These are phyloP conservation scores for Flaveria brownii DNA, from an alignment of 129 eudicot genomes.

Conservation along the genomic window DNA sequence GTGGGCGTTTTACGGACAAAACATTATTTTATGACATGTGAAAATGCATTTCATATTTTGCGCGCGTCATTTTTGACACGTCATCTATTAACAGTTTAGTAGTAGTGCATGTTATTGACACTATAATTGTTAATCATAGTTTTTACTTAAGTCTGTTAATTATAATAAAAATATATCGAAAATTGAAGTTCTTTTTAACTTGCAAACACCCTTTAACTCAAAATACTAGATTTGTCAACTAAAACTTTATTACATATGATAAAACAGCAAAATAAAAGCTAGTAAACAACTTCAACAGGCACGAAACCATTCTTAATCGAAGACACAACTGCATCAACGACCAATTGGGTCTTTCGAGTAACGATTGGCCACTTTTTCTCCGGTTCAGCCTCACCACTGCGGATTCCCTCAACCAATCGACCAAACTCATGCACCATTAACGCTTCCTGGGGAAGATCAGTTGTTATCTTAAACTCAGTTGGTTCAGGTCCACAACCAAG, in stretches of 20 bases:
- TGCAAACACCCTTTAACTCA: background rate
- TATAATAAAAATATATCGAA: too few relatives aligned
- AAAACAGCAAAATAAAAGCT: background rate
- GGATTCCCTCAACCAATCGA: constrained; percentile 43
- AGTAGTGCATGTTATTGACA: too few relatives aligned
- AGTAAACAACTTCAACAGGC: constrained; percentile 53
- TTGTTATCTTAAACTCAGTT: constrained; percentile 35
- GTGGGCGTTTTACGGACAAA: too few relatives aligned
- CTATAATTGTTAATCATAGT: too few relatives aligned
- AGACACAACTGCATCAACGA: constrained; percentile 58
- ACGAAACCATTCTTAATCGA: constrained; percentile 53
- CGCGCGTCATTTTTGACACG: too few relatives aligned
- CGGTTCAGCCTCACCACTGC: constrained; percentile 30
- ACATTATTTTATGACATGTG: too few relatives aligned
- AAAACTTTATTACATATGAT: background rate
- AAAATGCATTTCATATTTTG: too few relatives aligned
- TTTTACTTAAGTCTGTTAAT: too few relatives aligned
- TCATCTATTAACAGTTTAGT: too few relatives aligned
- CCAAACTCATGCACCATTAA: constrained; percentile 65
- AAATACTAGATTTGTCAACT: background rate
- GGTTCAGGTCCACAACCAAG: constrained; percentile 48
- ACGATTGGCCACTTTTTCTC: constrained; percentile 58
- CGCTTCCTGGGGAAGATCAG: constrained; percentile 63
- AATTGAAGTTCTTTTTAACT: too few relatives aligned
- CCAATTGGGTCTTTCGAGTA: constrained; percentile 61